Evolutionary conservation across 2,329 filamentous ascomycete species (phyloP), one percentile per base, ranked within the genome.

Genomic region (Trichoderma endophyticum): DNA sequence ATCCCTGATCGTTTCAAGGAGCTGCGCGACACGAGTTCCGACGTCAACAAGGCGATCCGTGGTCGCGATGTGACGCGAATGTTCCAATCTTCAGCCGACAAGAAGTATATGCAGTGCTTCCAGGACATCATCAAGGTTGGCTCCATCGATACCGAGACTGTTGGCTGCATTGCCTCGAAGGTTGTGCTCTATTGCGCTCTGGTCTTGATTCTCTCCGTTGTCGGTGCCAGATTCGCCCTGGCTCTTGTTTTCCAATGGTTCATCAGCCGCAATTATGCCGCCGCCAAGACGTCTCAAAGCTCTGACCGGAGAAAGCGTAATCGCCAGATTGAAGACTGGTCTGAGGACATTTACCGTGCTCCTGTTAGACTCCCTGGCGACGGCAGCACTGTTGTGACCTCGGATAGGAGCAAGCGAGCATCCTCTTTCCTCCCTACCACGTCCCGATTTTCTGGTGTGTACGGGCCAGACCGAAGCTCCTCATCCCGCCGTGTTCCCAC

Each of bases 181-280:
- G 95, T 99, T 30, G 96, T 99, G 4, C 90, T 99, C 57, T 99
- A 99, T 79, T 91, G 97, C 67, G 97, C 95, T 4, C 85, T 99
- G 74, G 90, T 92, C 69, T 93, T 99, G 81, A 99, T 99, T 82
- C 83, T 99, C 73, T 90, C 94, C 5, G 94, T 99, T 66, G 97
- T 99, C 6, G 79, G 88, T 18, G 88, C 92, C 74, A 95, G 97
- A 75, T 99, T 99, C 79, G 79, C 92, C n/a, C 88, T 99, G 66
- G 96, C 96, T 12, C 80, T 98, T 59, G 82, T 95, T 72, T 99
- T 99, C 85, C 94, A 98, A 79, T 99, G 97, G 97, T 97, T 99
- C 82, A 86, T 98, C 75, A 92, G 93, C 80, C 91, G 92, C 76
- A 91, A 91, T 74, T 98, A 95, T 79, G 95, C 92, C 4, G 93